These are phyloP conservation scores for Prunus mongolica DNA, from an alignment of 306 rosid genomes.

Conservation along the genomic window DNA sequence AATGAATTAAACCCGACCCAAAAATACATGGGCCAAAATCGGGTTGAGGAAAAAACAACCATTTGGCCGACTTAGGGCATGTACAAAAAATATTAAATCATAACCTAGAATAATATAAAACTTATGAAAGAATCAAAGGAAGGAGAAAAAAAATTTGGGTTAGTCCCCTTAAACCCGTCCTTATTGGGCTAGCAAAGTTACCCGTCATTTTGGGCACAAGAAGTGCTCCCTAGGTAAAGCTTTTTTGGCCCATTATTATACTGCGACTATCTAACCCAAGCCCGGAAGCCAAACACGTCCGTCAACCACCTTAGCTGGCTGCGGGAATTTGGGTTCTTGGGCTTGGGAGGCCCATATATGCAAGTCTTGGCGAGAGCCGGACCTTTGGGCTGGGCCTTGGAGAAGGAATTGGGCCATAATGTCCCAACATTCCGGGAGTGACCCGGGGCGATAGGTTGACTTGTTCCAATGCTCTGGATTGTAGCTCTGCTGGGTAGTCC, in stretches of 20 bases:
- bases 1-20: constrained; percentile 20
- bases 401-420: constrained; percentile 83
- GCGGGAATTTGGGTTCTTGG: constrained; percentile 60
- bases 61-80: background rate
- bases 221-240: background rate
- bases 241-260: background rate
- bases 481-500: constrained; percentile 73
- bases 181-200: background rate
- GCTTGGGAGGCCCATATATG: constrained; percentile 70
- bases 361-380: constrained; percentile 70
- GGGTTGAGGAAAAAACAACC: background rate
- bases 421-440: constrained; percentile 16
- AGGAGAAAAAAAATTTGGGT: constrained; percentile 5
- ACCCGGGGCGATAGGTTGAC: constrained; percentile 71
- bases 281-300: background rate
- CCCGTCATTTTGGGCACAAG: constrained; percentile 3
- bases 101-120: background rate
- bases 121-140: background rate
- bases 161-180: constrained; percentile 3
- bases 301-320: constrained; percentile 11
- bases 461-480: constrained; percentile 75
- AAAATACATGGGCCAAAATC: constrained; percentile 13
- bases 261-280: background rate
- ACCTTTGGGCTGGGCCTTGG: constrained; percentile 92
- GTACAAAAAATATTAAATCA: constrained; percentile 13